Conservation (phyloP, 495 filamentous ascomycete species). For the Neurospora tetrasperma region DNA sequence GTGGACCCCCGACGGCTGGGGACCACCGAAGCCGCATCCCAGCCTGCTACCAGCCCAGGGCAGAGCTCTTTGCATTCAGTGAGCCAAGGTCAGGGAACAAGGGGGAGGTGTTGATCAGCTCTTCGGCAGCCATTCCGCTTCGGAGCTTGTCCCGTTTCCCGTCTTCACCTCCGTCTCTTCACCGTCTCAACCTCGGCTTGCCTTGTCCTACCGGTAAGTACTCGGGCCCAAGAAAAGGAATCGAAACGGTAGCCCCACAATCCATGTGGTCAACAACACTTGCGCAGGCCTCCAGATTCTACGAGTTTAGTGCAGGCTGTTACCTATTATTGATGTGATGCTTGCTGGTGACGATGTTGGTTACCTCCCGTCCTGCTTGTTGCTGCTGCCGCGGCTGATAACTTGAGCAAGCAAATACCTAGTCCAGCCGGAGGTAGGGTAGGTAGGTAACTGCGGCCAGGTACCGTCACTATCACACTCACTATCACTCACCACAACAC, state of each 20-base stretch:
- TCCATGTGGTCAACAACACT: neutral
- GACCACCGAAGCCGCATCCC: neutral
- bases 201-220: neutral
- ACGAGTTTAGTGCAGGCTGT: neutral
- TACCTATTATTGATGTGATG: no score
- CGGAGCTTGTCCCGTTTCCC: neutral
- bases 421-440: neutral
- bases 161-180: neutral
- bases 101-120: neutral
- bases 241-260: neutral
- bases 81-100: neutral
- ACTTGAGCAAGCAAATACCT: no score
- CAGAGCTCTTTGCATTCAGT: neutral
- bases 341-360: neutral
- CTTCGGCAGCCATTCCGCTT: neutral
- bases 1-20: neutral
- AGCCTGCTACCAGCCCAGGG: neutral
- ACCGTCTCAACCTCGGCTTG: neutral
- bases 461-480: neutral
- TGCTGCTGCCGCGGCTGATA: neutral
- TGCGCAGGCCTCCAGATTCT: neutral
- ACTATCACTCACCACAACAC: neutral
- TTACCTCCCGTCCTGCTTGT: neutral
- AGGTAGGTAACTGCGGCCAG: neutral
- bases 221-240: neutral